phyloP scores from a whole-genome alignment of 768 basidiomycete genomes.

The Rhodotorula taiwanensis region DNA sequence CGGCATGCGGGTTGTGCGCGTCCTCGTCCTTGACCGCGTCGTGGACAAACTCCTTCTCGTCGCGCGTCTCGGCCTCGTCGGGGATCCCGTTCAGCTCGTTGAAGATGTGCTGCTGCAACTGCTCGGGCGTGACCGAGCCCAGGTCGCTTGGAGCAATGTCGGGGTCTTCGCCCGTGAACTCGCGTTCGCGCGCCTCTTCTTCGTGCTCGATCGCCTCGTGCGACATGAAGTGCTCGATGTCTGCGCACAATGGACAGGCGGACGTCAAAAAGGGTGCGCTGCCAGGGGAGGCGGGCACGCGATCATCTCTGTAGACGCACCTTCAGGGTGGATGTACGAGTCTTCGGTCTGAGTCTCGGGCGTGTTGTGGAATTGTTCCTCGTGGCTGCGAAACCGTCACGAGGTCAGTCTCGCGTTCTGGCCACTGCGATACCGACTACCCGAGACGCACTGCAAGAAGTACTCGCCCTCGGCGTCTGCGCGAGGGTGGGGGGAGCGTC shows the following conservation, averaged over 20 bases:
- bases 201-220: slow-evolving; percentile 76
- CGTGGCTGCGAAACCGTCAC: slow-evolving; percentile 57
- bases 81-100: slow-evolving; percentile 26
- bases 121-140: slow-evolving; percentile 15
- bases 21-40: slow-evolving; percentile 11
- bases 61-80: slow-evolving; percentile 12
- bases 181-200: slow-evolving; percentile 78
- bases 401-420: background rate
- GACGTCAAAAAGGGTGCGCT: background rate
- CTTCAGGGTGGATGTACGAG: slow-evolving; percentile 83
- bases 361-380: slow-evolving; percentile 91
- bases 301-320: slow-evolving; percentile 10
- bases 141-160: slow-evolving; percentile 12
- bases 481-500: no score
- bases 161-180: slow-evolving; percentile 44
- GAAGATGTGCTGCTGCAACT: slow-evolving; percentile 33
- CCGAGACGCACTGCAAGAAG: slow-evolving; percentile 54
- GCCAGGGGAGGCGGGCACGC: no score
- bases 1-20: slow-evolving; percentile 5
- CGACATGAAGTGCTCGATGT: slow-evolving; percentile 75
- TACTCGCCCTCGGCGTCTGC: slow-evolving; percentile 53
- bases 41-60: slow-evolving; percentile 13
- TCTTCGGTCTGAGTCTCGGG: slow-evolving; percentile 97
- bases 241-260: slow-evolving; percentile 16
- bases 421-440: background rate